These are phyloP conservation scores for Boletellus sp. DNA, from an alignment of 768 basidiomycete species.

Conservation along the genomic window DNA sequence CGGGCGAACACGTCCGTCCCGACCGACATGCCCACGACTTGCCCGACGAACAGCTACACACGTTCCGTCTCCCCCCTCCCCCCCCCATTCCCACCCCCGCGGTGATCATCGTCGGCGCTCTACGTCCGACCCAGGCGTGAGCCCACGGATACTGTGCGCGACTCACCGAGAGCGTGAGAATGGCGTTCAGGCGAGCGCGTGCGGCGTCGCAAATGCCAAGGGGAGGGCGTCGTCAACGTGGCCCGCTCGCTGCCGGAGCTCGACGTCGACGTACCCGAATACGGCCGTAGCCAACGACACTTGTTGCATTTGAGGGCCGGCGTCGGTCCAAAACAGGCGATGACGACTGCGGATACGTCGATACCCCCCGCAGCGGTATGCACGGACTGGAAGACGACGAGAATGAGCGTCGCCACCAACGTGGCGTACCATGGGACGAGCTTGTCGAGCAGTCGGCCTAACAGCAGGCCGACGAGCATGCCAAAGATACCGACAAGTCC, in stretches of 20 bases:
- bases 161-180: conserved; percentile 64
- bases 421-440: conserved; percentile 78
- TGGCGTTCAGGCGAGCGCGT: conserved; percentile 71
- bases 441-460: conserved; percentile 64
- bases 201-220: conserved; percentile 31
- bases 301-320: conserved; percentile 71
- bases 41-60: conserved; percentile 61
- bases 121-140: no score
- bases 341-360: conserved; percentile 64
- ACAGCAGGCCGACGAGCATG: conserved; percentile 63
- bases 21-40: conserved; percentile 77
- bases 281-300: conserved; percentile 64
- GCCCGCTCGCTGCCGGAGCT: conserved; percentile 1
- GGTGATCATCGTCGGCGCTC: no score
- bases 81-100: no score
- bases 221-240: conserved; percentile 1
- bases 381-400: conserved; percentile 54
- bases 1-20: conserved; percentile 67
- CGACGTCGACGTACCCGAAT: conserved; percentile 39
- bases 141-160: no score
- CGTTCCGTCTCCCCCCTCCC: no score
- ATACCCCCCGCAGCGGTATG: conserved; percentile 69
- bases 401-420: conserved; percentile 46
- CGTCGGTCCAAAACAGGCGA: conserved; percentile 65
- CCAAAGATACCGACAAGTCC: conserved; percentile 72